Conservation (phyloP, 2,329 filamentous ascomycete species). For the Fusarium abutilonis region DNA sequence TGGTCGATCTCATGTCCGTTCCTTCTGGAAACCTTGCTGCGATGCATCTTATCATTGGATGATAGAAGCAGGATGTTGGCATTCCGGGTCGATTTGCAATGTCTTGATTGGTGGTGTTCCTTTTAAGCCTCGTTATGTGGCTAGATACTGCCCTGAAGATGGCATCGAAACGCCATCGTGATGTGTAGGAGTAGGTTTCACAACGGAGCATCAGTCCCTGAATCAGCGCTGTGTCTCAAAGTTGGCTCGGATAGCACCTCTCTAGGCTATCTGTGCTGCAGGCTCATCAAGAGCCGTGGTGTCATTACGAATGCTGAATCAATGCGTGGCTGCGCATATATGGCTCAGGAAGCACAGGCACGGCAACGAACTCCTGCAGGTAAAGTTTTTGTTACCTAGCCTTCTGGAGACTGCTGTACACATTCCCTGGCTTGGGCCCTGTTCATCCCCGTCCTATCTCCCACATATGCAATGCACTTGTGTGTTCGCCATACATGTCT, state of each 20-base stretch:
- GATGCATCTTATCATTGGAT: not conserved
- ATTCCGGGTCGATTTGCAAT: not conserved
- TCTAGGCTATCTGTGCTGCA: not conserved
- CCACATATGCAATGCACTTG: constrained; percentile 9
- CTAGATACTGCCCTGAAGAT: not conserved
- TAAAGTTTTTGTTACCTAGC: constrained; percentile 3
- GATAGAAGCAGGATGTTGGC: not conserved
- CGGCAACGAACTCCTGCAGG: constrained; percentile 1
- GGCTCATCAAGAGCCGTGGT: not conserved
- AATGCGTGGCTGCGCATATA: not conserved
- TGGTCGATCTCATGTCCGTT: constrained; percentile 11
- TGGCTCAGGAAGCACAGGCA: not conserved
- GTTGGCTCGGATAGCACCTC: constrained; percentile 5
- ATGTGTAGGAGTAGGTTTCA: constrained; percentile 8
- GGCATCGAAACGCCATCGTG: not conserved
- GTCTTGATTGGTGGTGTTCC: constrained; percentile 1
- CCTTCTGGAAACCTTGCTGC: constrained; percentile 19
- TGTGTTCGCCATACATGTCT: constrained; percentile 24
- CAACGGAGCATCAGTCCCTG: constrained; percentile 18
- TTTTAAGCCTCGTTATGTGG: constrained; percentile 1
- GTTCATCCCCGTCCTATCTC: constrained; percentile 10
- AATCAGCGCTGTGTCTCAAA: constrained; percentile 17
- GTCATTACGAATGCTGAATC: not conserved
- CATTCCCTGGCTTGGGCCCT: constrained; percentile 15
- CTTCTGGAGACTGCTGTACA: constrained; percentile 12